phyloP scores from a whole-genome alignment of 805 yeast genomes.

The Wickerhamiella australiensis region DNA sequence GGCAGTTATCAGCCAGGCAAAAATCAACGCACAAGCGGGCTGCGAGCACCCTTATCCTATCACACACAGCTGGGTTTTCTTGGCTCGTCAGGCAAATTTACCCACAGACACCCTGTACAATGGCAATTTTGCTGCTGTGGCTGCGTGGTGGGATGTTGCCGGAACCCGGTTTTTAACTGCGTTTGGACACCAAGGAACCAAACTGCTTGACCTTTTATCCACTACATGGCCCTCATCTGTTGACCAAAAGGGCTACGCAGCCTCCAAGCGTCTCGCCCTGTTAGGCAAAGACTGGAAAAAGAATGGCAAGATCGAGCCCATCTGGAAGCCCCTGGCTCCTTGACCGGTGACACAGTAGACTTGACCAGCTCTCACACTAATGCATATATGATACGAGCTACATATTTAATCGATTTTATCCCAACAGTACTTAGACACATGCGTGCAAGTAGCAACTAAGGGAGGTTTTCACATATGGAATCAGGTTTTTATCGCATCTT shows the following conservation, averaged over 20 bases:
- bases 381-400: neutral
- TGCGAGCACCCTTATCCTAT: constrained; percentile 44
- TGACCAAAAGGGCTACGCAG: constrained; percentile 46
- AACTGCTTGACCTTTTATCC: constrained; percentile 41
- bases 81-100: constrained; percentile 60
- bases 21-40: constrained; percentile 20
- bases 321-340: constrained; percentile 19
- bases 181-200: constrained; percentile 60
- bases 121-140: constrained; percentile 57
- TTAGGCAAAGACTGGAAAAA: constrained; percentile 68
- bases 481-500: neutral
- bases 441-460: no score
- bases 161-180: constrained; percentile 42
- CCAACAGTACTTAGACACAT: no score
- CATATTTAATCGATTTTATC: neutral
- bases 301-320: constrained; percentile 33
- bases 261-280: constrained; percentile 65
- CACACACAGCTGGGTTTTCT: constrained; percentile 50
- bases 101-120: constrained; percentile 41
- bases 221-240: constrained; percentile 43
- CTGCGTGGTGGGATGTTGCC: constrained; percentile 88
- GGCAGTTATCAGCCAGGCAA: constrained; percentile 54
- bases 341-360: neutral
- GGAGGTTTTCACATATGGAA: no score
- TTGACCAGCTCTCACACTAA: neutral